phyloP scores from a whole-genome alignment of 768 basidiomycete species.

The Crassisporium funariophilum region DNA sequence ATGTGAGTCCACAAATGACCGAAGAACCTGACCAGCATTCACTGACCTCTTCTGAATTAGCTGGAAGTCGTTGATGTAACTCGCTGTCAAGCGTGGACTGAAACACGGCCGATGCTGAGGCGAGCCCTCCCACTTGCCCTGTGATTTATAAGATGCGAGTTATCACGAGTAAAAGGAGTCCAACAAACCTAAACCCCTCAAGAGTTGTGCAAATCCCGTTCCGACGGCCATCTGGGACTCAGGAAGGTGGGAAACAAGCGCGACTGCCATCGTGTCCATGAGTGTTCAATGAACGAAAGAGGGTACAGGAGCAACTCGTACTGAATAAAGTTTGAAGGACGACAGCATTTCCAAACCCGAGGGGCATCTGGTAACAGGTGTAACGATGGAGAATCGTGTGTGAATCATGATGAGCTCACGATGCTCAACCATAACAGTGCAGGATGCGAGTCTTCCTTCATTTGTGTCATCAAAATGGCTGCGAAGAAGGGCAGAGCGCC shows the following conservation, averaged over 20 bases:
- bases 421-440: constrained; percentile 62
- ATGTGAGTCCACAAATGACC: neutral
- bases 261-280: constrained; percentile 47
- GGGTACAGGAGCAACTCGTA: constrained; percentile 27
- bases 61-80: constrained; percentile 53
- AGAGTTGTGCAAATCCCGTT: constrained; percentile 68
- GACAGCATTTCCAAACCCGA: constrained; percentile 76
- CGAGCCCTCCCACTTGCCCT: constrained; percentile 78
- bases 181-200: constrained; percentile 59
- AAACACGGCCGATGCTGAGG: constrained; percentile 67
- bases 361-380: constrained; percentile 47
- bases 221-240: constrained; percentile 64
- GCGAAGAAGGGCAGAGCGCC: constrained; percentile 65
- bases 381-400: neutral
- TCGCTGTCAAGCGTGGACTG: constrained; percentile 58
- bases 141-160: neutral
- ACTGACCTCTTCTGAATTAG: constrained; percentile 58
- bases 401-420: constrained; percentile 36
- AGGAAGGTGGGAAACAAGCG: constrained; percentile 65
- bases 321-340: constrained; percentile 73
- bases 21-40: constrained; percentile 7
- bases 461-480: constrained; percentile 46
- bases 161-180: constrained; percentile 1
- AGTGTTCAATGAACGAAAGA: constrained; percentile 16
- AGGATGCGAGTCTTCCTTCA: constrained; percentile 53